phyloP scores from a whole-genome alignment of 2,329 filamentous ascomycete genomes.

The Pseudocercospora eumusae region DNA sequence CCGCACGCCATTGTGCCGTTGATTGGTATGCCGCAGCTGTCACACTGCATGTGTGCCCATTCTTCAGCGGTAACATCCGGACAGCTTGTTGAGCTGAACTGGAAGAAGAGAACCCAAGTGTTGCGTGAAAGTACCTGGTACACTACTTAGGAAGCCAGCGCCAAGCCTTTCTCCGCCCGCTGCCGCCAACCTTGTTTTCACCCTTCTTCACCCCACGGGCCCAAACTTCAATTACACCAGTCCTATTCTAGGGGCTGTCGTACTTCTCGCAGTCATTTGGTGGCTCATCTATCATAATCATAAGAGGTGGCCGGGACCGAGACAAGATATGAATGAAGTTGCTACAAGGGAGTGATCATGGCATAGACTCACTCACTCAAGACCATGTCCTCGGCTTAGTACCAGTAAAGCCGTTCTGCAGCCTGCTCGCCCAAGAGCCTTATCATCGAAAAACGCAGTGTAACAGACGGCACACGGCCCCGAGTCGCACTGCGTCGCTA shows the following conservation, averaged over 20 bases:
- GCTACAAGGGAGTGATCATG: slow-evolving; percentile 17
- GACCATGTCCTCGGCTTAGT: neutral
- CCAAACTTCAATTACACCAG: slow-evolving; percentile 32
- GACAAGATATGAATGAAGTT: slow-evolving; percentile 28
- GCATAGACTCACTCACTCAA: neutral
- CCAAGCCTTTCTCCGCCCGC: neutral
- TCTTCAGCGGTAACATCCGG: no score
- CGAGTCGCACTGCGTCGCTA: neutral
- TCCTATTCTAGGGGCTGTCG: slow-evolving; percentile 30
- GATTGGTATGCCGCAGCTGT: no score
- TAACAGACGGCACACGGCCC: neutral
- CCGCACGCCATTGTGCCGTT: no score
- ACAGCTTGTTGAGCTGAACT: no score
- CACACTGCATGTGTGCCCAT: no score
- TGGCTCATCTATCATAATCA: slow-evolving; percentile 23
- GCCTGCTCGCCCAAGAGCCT: neutral
- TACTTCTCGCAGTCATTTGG: slow-evolving; percentile 25
- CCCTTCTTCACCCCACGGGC: slow-evolving; percentile 15
- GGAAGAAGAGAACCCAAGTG: no score
- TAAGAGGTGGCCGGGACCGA: slow-evolving; percentile 29
- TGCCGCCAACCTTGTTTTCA: no score
- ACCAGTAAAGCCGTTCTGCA: neutral
- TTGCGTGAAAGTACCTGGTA: no score
- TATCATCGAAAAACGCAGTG: neutral
- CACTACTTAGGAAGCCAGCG: no score